Base-by-base conservation (phyloP, 805 yeast species). In the Ascoidea rubescens region DNA sequence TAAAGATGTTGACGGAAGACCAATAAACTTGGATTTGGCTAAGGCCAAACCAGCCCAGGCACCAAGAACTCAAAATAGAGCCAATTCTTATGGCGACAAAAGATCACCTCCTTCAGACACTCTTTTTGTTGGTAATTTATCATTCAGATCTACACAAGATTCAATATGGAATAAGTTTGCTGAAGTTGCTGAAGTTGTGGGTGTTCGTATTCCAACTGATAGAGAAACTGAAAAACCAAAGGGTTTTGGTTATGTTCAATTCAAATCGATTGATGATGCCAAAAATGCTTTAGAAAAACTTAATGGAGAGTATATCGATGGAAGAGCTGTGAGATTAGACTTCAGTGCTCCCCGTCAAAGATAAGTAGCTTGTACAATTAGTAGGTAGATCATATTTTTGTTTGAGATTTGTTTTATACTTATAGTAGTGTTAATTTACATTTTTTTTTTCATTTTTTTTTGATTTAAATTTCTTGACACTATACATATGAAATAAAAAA, bases 151-250 rank as follows among this genome's bases (percentile, higher is more conserved):
- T 60, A 79, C 82, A 70, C 84, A 88, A 72, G 96, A 90, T 68
- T 71, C 71, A 56, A 74, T 93, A 60, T 83, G 75, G 68, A 80
- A 78, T 61, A 67, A 80, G 46, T 93, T 93, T 64, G 80, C 84
- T 60, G 79, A 78, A 64, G 77, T 78, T 69, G 98, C 96, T 67
- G 76, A 78, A 56, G 87, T 93, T 56, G 71, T 88, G 52, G 87
- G 95, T 57, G 90, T 89, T 61, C 84, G 99, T 76, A 75, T 93
- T 60, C 99, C 99, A 70, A 91, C 98, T 47, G 95, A 93, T 74
- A 97, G 96, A 65, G 98, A 91, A 70, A 90, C 98, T 59, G 95
- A 89, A 70, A 96, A 91, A 74, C 95, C 96, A 70, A 93, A 93
- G 80, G 99, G 99, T 61, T 93, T 93, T 73, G 99, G 98, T 60